These are phyloP conservation scores for Leucoagaricus sp. DNA, from an alignment of 1,284 basidiomycete genomes.

Conservation along the genomic window DNA sequence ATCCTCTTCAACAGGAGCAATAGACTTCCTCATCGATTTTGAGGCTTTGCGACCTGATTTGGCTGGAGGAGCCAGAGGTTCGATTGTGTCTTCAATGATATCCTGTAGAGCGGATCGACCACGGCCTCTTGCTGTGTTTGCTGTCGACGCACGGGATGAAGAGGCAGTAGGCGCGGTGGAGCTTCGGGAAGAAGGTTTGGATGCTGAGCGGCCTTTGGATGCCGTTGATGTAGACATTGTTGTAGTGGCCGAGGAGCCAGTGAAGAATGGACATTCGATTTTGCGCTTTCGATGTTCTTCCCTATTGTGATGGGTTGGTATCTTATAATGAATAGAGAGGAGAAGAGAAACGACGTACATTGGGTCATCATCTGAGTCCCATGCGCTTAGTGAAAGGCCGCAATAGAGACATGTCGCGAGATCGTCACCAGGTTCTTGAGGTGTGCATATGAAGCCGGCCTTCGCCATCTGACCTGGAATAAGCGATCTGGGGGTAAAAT, in stretches of 20 bases:
- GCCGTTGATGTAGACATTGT: slow-evolving; percentile 12
- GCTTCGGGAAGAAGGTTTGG: slow-evolving; percentile 25
- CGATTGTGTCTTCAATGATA: slow-evolving; percentile 28
- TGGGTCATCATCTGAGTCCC: slow-evolving; percentile 82
- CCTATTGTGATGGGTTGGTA: slow-evolving; percentile 33
- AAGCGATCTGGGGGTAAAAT: slow-evolving; percentile 5
- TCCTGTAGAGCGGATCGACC: slow-evolving; percentile 30
- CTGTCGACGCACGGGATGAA: slow-evolving; percentile 8
- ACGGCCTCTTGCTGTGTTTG: slow-evolving; percentile 26
- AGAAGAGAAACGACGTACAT: slow-evolving; percentile 46
- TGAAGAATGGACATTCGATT: slow-evolving; percentile 55
- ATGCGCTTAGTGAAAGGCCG: slow-evolving; percentile 70
- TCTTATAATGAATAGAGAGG: slow-evolving; percentile 5
- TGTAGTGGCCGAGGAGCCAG: slow-evolving; percentile 21
- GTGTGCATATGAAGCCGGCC: slow-evolving; percentile 80
- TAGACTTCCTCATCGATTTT: not conserved
- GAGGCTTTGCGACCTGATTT: not conserved
- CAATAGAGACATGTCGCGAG: slow-evolving; percentile 81
- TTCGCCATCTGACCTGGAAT: slow-evolving; percentile 66
- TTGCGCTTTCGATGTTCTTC: slow-evolving; percentile 67
- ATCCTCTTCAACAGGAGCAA: slow-evolving; percentile 9
- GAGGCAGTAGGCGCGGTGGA: slow-evolving; percentile 18
- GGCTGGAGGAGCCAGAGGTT: slow-evolving; percentile 12
- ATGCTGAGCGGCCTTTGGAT: slow-evolving; percentile 23
- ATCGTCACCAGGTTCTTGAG: slow-evolving; percentile 65